A percentile compares a stretch with the other conserved stretches of the same genome.
Evolutionary conservation across 805 yeast genomes (phyloP).

Genomic region (Allodekkera sacchari): DNA sequence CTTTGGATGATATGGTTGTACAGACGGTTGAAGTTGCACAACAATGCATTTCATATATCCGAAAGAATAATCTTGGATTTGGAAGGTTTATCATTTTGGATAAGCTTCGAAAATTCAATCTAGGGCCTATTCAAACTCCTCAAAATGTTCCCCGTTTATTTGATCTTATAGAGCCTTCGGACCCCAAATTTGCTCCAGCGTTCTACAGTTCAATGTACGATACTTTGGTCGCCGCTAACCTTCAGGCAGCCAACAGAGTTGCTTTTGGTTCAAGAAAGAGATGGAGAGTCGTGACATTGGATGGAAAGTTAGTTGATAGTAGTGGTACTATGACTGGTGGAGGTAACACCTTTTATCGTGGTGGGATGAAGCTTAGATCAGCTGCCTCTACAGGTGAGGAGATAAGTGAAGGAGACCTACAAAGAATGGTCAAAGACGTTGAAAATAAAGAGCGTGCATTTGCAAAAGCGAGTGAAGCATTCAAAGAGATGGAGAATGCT

Average conservation of each 20-base stretch:
- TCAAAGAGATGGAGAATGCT: slow-evolving; percentile 50
- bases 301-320: slow-evolving; percentile 84
- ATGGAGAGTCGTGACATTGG: slow-evolving; percentile 85
- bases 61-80: slow-evolving; percentile 78
- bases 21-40: slow-evolving; percentile 61
- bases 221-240: slow-evolving; percentile 76
- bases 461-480: slow-evolving; percentile 40
- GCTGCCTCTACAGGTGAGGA: slow-evolving; percentile 18
- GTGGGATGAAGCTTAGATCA: slow-evolving; percentile 62
- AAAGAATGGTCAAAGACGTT: slow-evolving; percentile 43
- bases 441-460: slow-evolving; percentile 45
- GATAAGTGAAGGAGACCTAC: slow-evolving; percentile 50
- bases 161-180: slow-evolving; percentile 67
- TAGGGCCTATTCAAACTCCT: slow-evolving; percentile 59
- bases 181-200: slow-evolving; percentile 70
- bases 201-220: slow-evolving; percentile 82
- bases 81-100: slow-evolving; percentile 80
- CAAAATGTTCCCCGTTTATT: slow-evolving; percentile 70
- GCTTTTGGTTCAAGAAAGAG: slow-evolving; percentile 71
- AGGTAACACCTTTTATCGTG: slow-evolving; percentile 61
- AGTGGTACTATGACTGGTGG: slow-evolving; percentile 98
- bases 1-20: slow-evolving; percentile 88
- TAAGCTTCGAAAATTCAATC: slow-evolving; percentile 57
- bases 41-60: slow-evolving; percentile 64
- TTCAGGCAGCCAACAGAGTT: slow-evolving; percentile 74